Base-by-base conservation (phyloP, 2,329 filamentous ascomycete species). In the Plenodomus biglobosus region DNA sequence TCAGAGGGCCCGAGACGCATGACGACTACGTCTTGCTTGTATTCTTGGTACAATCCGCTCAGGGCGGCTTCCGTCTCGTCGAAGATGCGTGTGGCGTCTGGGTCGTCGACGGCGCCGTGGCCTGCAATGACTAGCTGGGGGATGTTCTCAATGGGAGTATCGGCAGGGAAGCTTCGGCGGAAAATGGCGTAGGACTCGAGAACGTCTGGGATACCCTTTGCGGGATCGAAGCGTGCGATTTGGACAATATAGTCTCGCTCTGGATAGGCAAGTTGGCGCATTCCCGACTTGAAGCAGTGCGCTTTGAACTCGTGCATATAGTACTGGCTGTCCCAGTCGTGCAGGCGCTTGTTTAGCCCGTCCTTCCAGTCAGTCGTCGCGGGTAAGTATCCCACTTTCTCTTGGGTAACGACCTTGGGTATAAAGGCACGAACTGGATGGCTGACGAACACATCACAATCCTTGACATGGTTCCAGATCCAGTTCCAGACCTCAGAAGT, bases 351-450 rank as follows among this genome's bases (percentile, higher is more conserved):
- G 76, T 92, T 94, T 57, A 92, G 71, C 8, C 89, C 89, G 65
- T 94, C 89, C 3, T 91, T 77, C 85, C 88, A 94, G 69, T 94
- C 89, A 0, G 88, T 92, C 0, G 88, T 88, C 10, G 89, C 89
- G 2, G 88, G 88, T 66, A 92, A 76, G 66, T 91, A 91, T 1
- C 82, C 85, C 0, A 92, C 85, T 57, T 82, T 87, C 44, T 85
- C 76, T 1, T 71, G 72, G 1, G 85, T 82, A 4, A 94, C 86
- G 47, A 77, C 84, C 22, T 77, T 73, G 2, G 89, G 89, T 8
- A 94, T 87, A 58, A 92, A 94, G 19, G 80, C 77, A 36, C 82
- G 83, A 44, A 94, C 87, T 0, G 90, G 89, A 59, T 94, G 89
- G 60, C 86, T 90, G 70, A 94, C 86, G 71, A 92, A 94, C 66